Percentiles rank a stretch among this genome's conserved stretches.
phyloP scores from a whole-genome alignment of 2,329 filamentous ascomycete genomes.

The Pseudogymnoascus pannorum region DNA sequence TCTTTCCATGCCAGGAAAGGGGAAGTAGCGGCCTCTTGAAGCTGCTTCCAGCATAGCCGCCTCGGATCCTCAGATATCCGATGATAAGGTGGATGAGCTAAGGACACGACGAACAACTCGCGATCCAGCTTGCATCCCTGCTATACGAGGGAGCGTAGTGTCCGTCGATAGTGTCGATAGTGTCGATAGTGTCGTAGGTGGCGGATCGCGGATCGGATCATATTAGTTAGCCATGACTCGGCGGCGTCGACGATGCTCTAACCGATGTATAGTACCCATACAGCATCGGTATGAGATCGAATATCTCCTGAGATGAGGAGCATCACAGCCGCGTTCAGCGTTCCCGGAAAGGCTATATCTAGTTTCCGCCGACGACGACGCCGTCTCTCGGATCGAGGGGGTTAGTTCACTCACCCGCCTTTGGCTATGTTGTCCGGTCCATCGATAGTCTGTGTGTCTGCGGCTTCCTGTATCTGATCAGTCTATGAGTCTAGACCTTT shows the following conservation, averaged over 20 bases:
- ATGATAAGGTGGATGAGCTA: too few species aligned
- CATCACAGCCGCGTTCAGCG: neutral
- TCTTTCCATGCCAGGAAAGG: too few species aligned
- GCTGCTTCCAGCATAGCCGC: too few species aligned
- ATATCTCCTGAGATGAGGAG: neutral
- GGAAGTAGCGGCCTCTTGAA: too few species aligned
- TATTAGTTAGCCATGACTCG: neutral
- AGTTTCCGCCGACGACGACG: neutral
- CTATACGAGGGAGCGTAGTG: neutral
- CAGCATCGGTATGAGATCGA: neutral
- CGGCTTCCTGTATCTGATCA: neutral
- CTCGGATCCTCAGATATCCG: neutral
- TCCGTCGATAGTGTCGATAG: neutral
- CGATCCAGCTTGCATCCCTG: too few species aligned
- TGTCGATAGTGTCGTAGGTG: too few species aligned
- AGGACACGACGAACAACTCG: too few species aligned
- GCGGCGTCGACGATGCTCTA: neutral
- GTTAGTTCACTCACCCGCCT: neutral
- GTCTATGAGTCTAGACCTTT: too few species aligned
- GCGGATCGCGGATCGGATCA: neutral
- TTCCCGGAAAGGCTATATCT: neutral
- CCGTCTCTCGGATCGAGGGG: neutral
- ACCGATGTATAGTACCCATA: neutral
- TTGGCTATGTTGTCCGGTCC: neutral
- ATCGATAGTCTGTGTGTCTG: neutral